Conservation (phyloP, 768 basidiomycete genomes). For the Mycena pura region DNA sequence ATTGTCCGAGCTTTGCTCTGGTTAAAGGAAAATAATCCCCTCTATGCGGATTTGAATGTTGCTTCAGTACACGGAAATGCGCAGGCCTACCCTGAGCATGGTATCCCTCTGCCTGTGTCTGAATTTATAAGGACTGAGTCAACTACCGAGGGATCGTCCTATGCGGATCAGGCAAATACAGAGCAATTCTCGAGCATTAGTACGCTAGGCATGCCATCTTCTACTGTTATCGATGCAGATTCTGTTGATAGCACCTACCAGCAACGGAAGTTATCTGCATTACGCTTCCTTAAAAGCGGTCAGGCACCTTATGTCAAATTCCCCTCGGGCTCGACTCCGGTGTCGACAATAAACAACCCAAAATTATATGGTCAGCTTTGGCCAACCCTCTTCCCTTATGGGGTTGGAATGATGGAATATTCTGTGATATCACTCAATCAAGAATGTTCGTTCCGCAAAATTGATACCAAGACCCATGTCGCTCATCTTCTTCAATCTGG, state of each 20-base stretch:
- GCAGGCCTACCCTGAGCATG: slow-evolving; percentile 15
- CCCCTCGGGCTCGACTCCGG: slow-evolving; percentile 17
- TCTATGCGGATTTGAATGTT: slow-evolving; percentile 14
- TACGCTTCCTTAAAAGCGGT: slow-evolving; percentile 9
- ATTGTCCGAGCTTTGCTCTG: background rate
- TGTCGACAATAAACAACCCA: slow-evolving; percentile 24
- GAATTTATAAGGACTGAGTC: too few species aligned
- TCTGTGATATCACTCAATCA: slow-evolving; percentile 1
- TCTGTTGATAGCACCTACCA: slow-evolving; percentile 17
- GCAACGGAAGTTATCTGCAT: slow-evolving; percentile 20
- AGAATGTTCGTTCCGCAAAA: slow-evolving; percentile 5
- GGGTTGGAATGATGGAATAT: slow-evolving; percentile 28
- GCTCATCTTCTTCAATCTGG: slow-evolving; percentile 16
- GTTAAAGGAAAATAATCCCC: slow-evolving; percentile 20
- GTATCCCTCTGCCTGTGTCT: too few species aligned
- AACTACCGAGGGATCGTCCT: too few species aligned
- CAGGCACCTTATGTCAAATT: slow-evolving; percentile 23
- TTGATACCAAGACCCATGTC: slow-evolving; percentile 18
- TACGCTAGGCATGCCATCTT: slow-evolving; percentile 6
- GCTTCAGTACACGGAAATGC: background rate
- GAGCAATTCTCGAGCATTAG: slow-evolving; percentile 10
- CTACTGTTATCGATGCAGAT: slow-evolving; percentile 25
- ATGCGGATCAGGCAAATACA: slow-evolving; percentile 23
- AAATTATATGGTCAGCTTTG: slow-evolving; percentile 23
- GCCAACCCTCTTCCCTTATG: slow-evolving; percentile 32